Conservation (phyloP, 169 alveolate species). For the Eimeria praecox region DNA sequence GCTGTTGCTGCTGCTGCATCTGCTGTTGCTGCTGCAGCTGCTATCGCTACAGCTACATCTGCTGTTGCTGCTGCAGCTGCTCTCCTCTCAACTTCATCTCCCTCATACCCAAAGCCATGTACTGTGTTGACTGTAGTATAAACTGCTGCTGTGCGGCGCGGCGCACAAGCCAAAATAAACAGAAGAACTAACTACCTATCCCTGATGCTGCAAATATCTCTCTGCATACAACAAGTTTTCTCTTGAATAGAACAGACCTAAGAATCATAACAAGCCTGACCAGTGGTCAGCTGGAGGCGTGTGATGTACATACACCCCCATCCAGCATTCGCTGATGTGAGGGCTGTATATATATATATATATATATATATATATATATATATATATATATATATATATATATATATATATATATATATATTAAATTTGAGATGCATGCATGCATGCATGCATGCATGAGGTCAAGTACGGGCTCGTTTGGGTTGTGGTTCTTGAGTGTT, state of each 20-base stretch:
- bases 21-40: background rate
- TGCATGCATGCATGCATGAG: background rate
- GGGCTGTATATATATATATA: background rate
- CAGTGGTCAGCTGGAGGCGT: background rate
- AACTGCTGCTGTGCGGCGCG: background rate
- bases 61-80: background rate
- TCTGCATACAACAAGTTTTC: background rate
- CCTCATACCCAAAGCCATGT: background rate
- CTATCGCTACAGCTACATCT: background rate
- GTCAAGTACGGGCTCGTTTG: constrained; percentile 62
- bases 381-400: too few relatives aligned
- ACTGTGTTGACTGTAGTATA: background rate
- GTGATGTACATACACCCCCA: background rate
- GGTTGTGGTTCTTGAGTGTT: constrained; percentile 2
- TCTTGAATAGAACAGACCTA: background rate
- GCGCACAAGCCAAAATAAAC: background rate
- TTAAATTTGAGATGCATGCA: background rate
- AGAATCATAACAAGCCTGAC: background rate
- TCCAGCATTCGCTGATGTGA: background rate
- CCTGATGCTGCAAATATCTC: background rate
- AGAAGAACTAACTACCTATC: background rate
- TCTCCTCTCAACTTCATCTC: background rate
- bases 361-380: too few relatives aligned
- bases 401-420: too few relatives aligned
- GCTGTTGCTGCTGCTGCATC: background rate